These are phyloP conservation scores for Dacryopinax spathularia DNA, from an alignment of 768 basidiomycete genomes.

Conservation along the genomic window DNA sequence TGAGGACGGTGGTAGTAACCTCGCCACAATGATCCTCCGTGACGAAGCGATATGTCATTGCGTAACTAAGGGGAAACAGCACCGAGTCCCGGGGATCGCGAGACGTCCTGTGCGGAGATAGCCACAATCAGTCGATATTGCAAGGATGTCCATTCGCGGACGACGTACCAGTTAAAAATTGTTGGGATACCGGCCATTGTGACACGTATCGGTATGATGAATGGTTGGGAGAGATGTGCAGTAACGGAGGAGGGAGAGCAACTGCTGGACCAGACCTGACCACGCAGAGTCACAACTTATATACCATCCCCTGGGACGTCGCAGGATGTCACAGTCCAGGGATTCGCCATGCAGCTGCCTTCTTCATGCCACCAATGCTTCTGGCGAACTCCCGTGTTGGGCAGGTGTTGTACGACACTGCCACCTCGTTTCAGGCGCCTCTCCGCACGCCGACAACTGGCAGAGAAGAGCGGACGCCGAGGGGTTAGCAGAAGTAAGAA, in stretches of 20 bases:
- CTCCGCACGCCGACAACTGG: slow-evolving; percentile 2
- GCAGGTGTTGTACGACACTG: neutral
- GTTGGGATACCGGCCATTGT: neutral
- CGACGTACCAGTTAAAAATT: neutral
- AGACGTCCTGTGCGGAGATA: slow-evolving; percentile 38
- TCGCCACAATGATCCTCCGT: slow-evolving; percentile 66
- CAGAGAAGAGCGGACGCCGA: neutral
- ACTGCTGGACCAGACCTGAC: neutral
- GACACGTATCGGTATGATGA: neutral
- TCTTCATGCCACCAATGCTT: neutral
- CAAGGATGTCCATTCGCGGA: neutral
- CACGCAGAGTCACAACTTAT: neutral
- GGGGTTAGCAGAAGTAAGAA: neutral
- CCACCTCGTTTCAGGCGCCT: neutral
- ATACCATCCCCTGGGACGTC: neutral
- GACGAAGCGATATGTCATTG: slow-evolving; percentile 59
- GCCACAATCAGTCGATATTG: neutral
- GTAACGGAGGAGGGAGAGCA: neutral
- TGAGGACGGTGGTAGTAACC: slow-evolving; percentile 52
- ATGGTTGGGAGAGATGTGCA: neutral
- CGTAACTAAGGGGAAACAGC: slow-evolving; percentile 49
- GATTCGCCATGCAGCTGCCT: neutral
- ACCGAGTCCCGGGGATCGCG: slow-evolving; percentile 48
- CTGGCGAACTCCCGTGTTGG: neutral
- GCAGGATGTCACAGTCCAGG: slow-evolving; percentile 1